Conservation (phyloP, 2,329 filamentous ascomycete species). For the Kalmusia sp. region DNA sequence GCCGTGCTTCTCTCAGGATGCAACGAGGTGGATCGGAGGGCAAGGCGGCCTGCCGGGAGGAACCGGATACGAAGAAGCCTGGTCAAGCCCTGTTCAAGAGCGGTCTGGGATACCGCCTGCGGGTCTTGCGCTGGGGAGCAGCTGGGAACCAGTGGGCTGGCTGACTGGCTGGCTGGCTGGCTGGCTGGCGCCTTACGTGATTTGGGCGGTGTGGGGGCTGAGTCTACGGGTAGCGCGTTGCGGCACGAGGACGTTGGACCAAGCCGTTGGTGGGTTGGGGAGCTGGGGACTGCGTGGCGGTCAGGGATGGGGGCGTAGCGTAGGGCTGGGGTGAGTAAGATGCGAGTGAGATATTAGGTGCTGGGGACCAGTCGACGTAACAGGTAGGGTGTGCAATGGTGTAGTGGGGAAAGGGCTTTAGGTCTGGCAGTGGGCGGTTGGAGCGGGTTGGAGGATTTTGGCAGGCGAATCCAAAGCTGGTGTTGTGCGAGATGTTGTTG, state of each 20-base stretch:
- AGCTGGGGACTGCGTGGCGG: background rate
- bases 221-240: background rate
- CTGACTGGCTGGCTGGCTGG: too few species aligned
- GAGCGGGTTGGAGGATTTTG: background rate
- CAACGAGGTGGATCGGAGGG: background rate
- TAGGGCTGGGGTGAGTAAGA: constrained; percentile 2
- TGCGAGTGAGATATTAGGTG: constrained; percentile 2
- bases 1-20: background rate
- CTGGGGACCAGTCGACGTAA: background rate
- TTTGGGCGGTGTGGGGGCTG: background rate
- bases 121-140: too few species aligned
- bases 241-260: background rate
- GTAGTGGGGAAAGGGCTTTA: too few species aligned
- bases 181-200: background rate
- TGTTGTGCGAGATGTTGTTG: background rate
- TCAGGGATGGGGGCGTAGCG: background rate
- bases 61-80: background rate
- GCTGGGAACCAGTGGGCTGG: background rate
- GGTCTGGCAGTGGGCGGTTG: background rate
- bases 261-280: background rate
- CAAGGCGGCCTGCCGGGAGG: constrained; percentile 1
- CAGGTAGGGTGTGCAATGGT: background rate
- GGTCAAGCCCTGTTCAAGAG: too few species aligned
- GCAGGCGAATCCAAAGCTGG: background rate
- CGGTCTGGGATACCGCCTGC: background rate